phyloP scores from a whole-genome alignment of 805 yeast genomes.

The Candida berthetii region DNA sequence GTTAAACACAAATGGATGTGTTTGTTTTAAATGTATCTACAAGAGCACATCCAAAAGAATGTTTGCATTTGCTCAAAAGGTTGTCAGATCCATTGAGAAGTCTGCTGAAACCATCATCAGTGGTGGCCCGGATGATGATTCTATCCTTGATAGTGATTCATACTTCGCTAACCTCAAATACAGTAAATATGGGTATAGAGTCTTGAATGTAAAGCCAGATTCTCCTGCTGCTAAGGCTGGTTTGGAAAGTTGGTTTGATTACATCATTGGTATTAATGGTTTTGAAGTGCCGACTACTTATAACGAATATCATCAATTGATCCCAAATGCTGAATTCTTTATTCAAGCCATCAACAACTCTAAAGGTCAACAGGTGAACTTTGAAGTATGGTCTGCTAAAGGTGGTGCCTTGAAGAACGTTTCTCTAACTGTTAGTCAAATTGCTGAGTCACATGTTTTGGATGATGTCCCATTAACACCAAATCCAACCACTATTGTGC shows the following conservation, averaged over 20 bases:
- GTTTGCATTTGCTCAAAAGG: constrained; percentile 61
- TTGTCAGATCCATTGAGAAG: constrained; percentile 51
- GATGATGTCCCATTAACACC: constrained; percentile 18
- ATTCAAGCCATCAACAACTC: constrained; percentile 35
- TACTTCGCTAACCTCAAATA: constrained; percentile 22
- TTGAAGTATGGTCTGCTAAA: constrained; percentile 83
- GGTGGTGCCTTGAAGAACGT: constrained; percentile 58
- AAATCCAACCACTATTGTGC: constrained; percentile 15
- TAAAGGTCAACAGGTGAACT: constrained; percentile 33
- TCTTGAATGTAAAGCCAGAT: constrained; percentile 39
- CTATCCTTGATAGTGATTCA: constrained; percentile 17
- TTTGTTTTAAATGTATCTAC: no score
- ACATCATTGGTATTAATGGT: constrained; percentile 73
- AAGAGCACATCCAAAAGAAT: constrained; percentile 17
- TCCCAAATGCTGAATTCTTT: constrained; percentile 39
- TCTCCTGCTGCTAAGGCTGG: constrained; percentile 47
- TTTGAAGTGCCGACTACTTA: constrained; percentile 42
- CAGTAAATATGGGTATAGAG: constrained; percentile 47
- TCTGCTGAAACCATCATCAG: constrained; percentile 22
- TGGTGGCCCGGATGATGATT: constrained; percentile 19
- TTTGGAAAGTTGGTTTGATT: constrained; percentile 85
- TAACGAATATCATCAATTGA: constrained; percentile 25
- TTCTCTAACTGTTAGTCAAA: constrained; percentile 23
- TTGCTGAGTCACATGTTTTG: constrained; percentile 21
- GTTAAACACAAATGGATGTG: no score